Conservation (phyloP, 2,329 filamentous ascomycete species). For the Meredithiella fracta region DNA sequence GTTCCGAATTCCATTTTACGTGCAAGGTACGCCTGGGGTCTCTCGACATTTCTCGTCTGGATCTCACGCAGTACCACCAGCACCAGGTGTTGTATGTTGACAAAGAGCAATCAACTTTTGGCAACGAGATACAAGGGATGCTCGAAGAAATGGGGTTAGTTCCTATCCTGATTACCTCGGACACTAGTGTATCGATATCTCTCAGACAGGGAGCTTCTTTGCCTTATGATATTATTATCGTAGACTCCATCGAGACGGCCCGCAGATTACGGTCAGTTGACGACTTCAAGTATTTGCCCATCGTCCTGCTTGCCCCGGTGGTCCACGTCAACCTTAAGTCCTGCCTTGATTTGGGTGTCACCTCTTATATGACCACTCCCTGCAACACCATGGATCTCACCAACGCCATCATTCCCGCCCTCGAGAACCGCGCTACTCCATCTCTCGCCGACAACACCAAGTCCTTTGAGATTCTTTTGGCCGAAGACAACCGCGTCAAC, state of each 20-base stretch:
- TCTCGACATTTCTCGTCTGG: conserved; percentile 60
- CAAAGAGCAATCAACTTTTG: conserved; percentile 65
- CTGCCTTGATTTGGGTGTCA: conserved; percentile 84
- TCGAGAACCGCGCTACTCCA: conserved; percentile 84
- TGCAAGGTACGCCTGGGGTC: conserved; percentile 76
- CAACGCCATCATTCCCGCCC: conserved; percentile 87
- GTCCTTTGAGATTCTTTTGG: conserved; percentile 86
- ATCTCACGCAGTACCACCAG: conserved; percentile 74
- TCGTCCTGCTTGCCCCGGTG: conserved; percentile 76
- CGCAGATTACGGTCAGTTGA: conserved; percentile 69
- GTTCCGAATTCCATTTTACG: conserved; percentile 92
- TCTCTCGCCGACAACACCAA: conserved; percentile 85
- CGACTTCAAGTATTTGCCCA: conserved; percentile 94
- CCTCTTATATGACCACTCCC: conserved; percentile 97
- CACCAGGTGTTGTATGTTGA: conserved; percentile 92
- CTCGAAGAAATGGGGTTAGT: conserved; percentile 62
- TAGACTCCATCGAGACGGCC: conserved; percentile 88
- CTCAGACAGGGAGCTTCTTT: conserved; percentile 39
- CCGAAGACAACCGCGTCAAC: conserved; percentile 95
- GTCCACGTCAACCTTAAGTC: conserved; percentile 88
- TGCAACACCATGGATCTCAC: conserved; percentile 87
- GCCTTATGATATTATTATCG: conserved; percentile 86
- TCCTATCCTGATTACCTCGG: conserved; percentile 72
- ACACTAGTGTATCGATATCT: conserved; percentile 43
- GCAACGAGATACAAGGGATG: conserved; percentile 61